phyloP scores from a whole-genome alignment of 345 rosid species.

The Populus pruinosa region DNA sequence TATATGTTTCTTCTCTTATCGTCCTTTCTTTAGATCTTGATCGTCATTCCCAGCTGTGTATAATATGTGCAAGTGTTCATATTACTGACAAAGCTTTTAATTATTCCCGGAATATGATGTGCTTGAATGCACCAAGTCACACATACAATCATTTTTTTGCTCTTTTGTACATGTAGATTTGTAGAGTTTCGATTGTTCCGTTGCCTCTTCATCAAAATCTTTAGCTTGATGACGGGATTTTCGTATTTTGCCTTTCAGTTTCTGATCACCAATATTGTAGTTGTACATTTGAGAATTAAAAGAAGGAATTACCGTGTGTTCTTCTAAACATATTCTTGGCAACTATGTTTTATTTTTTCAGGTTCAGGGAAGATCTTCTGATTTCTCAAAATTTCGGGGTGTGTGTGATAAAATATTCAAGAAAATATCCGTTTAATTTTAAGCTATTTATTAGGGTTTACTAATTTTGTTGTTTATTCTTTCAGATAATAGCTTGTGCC shows the following conservation, averaged over 20 bases:
- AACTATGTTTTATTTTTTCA: not conserved
- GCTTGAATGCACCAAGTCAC: slow-evolving; percentile 1
- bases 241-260: not conserved
- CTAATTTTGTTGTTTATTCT: not conserved
- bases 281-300: not conserved
- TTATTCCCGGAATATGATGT: not conserved
- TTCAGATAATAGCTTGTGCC: not conserved
- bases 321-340: not conserved
- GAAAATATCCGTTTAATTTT: no score
- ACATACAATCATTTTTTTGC: not conserved
- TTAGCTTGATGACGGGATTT: not conserved
- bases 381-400: no score
- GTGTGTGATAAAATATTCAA: no score
- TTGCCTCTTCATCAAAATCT: not conserved
- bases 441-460: not conserved
- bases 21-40: slow-evolving; percentile 6
- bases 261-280: not conserved
- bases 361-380: not conserved
- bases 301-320: not conserved
- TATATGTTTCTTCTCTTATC: not conserved
- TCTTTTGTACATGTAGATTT: not conserved
- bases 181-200: not conserved
- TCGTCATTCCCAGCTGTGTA: not conserved
- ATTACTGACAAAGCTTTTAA: slow-evolving; percentile 4
- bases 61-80: not conserved